Conservation (phyloP, 805 yeast genomes). For the Aciculoconidium aculeatum region DNA sequence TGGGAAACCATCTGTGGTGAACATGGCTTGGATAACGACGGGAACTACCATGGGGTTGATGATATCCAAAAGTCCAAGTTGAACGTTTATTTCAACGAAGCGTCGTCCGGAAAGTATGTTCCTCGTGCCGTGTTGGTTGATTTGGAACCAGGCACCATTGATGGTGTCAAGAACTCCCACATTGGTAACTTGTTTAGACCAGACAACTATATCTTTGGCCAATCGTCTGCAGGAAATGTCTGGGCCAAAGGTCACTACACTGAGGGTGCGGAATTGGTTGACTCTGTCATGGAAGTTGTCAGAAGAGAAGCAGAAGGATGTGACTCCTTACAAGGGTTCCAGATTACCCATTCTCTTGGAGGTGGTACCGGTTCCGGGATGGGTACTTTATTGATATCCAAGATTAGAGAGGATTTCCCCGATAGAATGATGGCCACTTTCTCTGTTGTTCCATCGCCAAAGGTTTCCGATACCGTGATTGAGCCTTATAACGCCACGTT, state of each 20-base stretch:
- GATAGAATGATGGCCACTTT: slow-evolving; percentile 96
- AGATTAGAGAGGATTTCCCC: slow-evolving; percentile 87
- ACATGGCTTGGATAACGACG: slow-evolving; percentile 73
- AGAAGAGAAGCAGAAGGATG: slow-evolving; percentile 93
- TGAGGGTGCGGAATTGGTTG: slow-evolving; percentile 92
- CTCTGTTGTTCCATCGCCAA: slow-evolving; percentile 89
- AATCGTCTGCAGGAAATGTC: slow-evolving; percentile 89
- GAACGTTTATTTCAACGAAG: slow-evolving; percentile 85
- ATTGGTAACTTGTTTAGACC: slow-evolving; percentile 88
- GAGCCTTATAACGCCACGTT: slow-evolving; percentile 93
- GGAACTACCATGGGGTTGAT: slow-evolving; percentile 53
- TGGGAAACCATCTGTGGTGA: slow-evolving; percentile 92
- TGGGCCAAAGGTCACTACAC: slow-evolving; percentile 98
- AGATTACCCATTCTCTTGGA: slow-evolving; percentile 54
- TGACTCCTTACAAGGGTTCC: slow-evolving; percentile 93
- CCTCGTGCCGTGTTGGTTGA: slow-evolving; percentile 92
- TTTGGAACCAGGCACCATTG: slow-evolving; percentile 92
- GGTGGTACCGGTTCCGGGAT: slow-evolving; percentile 97
- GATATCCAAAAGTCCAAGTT: slow-evolving; percentile 48
- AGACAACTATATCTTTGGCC: slow-evolving; percentile 84
- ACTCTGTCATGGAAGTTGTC: slow-evolving; percentile 80
- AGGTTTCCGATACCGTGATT: slow-evolving; percentile 87
- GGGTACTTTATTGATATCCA: slow-evolving; percentile 83
- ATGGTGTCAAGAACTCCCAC: slow-evolving; percentile 71
- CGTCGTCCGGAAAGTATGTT: slow-evolving; percentile 81